A percentile compares a stretch with the other conserved stretches of the same genome.
Conservation (phyloP, 2,329 filamentous ascomycete species). For the Fusarium hainanense region DNA sequence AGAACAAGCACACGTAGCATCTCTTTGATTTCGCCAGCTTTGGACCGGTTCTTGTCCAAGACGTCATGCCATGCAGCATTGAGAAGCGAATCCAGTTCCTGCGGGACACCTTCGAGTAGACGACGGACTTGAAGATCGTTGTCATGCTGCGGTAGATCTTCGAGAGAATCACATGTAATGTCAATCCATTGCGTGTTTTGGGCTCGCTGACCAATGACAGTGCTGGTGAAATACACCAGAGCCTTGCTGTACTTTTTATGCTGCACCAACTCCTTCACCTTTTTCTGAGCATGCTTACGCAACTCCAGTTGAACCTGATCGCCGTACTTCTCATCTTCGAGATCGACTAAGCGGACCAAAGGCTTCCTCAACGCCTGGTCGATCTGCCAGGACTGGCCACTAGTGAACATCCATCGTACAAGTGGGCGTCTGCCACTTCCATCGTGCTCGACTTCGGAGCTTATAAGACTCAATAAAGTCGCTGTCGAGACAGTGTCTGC, state of each 20-base stretch:
- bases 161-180: constrained; percentile 55
- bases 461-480: constrained; percentile 14
- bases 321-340: constrained; percentile 35
- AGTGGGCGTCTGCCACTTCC: not conserved
- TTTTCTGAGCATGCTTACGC: constrained; percentile 49
- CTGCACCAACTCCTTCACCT: constrained; percentile 48
- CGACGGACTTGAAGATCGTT: constrained; percentile 54
- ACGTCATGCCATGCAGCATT: constrained; percentile 54
- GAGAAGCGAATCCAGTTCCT: constrained; percentile 53
- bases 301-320: constrained; percentile 37
- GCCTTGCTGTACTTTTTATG: constrained; percentile 56
- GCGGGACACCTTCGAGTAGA: constrained; percentile 54
- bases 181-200: constrained; percentile 59
- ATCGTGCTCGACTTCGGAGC: constrained; percentile 16
- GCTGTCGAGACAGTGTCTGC: constrained; percentile 43
- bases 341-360: constrained; percentile 26
- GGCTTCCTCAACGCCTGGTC: constrained; percentile 7
- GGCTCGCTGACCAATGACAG: constrained; percentile 55
- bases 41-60: constrained; percentile 48
- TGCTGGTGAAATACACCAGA: constrained; percentile 56
- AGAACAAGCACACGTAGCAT: constrained; percentile 56
- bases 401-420: constrained; percentile 56
- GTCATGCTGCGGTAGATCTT: constrained; percentile 52
- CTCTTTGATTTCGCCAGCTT: constrained; percentile 55
- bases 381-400: constrained; percentile 41